A percentile compares a stretch with the other conserved stretches of the same genome.
Conservation (phyloP, 192 early-diverging fungal genomes). For the Coemansia sp. region DNA sequence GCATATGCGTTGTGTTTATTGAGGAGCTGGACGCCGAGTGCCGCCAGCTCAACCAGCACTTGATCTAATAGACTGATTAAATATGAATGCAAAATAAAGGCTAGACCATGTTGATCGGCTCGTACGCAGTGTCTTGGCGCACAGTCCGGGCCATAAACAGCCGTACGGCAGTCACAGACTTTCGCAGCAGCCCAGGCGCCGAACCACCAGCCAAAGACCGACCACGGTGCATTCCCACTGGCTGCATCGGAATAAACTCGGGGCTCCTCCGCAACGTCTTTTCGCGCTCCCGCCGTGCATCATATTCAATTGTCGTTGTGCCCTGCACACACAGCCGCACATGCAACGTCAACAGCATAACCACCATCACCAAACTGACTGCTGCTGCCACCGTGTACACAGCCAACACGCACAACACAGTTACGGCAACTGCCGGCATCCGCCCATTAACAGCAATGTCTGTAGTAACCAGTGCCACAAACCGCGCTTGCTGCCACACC, state of each 20-base stretch:
- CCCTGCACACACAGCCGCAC: conserved; percentile 27
- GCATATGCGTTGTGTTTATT: conserved; percentile 73
- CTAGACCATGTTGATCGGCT: no score
- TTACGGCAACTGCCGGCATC: conserved; percentile 1
- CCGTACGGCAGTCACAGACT: not conserved
- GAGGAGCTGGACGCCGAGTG: conserved; percentile 71
- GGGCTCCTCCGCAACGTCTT: conserved; percentile 5
- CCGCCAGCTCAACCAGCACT: conserved; percentile 66
- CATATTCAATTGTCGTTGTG: conserved; percentile 42
- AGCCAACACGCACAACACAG: conserved; percentile 23
- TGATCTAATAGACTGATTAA: not conserved
- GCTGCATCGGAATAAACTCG: conserved; percentile 21
- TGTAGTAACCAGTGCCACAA: not conserved
- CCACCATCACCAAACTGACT: conserved; percentile 10
- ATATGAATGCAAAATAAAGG: not conserved
- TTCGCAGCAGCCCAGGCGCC: not conserved
- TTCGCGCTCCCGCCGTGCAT: conserved; percentile 9
- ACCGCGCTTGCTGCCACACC: conserved; percentile 9
- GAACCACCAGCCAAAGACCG: no score
- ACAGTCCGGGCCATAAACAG: not conserved
- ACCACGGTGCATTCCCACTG: not conserved
- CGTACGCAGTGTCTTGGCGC: no score
- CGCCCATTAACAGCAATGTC: no score
- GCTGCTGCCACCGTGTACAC: conserved; percentile 16
- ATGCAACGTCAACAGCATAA: conserved; percentile 36